Base-by-base conservation (phyloP, 108 stramenopile species). In the Cyclotella cryptica region DNA sequence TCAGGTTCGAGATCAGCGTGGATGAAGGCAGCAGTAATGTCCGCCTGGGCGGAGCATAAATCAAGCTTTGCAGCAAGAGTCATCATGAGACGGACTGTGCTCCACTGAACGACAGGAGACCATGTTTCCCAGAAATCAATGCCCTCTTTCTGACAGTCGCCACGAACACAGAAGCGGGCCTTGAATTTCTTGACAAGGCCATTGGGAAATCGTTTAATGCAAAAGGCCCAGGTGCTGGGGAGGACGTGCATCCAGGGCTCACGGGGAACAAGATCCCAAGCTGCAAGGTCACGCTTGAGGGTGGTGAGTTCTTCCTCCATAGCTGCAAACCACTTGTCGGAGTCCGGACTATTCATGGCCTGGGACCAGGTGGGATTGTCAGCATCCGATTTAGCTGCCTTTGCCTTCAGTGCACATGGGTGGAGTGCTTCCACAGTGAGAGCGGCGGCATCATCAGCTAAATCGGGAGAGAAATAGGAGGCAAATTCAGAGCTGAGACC, bases 1-100 rank as follows among this genome's bases (percentile, higher is more conserved):
- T 77, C 77, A 29, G 70, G 67, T 1, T 75, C 69, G 0, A 88
- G 24, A 0, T 28, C 19, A 18, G 88, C 84, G 43, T 87, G 86
- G 0, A 88, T 73, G 57, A 92, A 92, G 2, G 88, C 89, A 45
- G 72, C 72, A 1, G 61, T 67, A 9, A 79, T 84, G 40, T 90
- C 86, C 3, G 44, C 46, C 26, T 74, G 61, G 0, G 51, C 35
- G 0, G 72, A 64, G n/a, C n/a, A 10, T 3, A 35, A n/a, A 4
- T 28, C 22, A 18, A 64, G n/a, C 21, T 63, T 71, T 1, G 72
- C 15, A 30, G 84, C 58, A 14, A 80, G 8, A 9, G 47, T 66
- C 59, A 85, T 47, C 0, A 83, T 39, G 0, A 70, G 14, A 9
- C 84, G 57, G 44, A 84, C 65, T 0, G 82, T 85, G 39, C 60